Conservation (phyloP, 2,329 filamentous ascomycete species). For the Fusarium sp. region DNA sequence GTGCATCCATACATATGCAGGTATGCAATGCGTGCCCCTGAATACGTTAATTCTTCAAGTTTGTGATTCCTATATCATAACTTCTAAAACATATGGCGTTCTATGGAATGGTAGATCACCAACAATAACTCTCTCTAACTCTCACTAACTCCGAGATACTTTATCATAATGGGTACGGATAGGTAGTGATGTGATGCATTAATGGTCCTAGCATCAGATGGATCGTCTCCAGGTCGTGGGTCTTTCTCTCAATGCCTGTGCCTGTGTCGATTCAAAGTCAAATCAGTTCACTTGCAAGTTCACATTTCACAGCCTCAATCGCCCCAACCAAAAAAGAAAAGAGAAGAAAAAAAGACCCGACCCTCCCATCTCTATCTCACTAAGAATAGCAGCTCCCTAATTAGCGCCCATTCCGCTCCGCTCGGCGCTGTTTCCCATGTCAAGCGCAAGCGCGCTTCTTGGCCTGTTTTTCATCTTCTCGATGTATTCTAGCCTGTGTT, state of each 20-base stretch:
- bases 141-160: background rate
- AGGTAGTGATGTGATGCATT: background rate
- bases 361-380: conserved; percentile 15
- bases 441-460: conserved; percentile 39
- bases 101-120: background rate
- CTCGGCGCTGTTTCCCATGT: conserved; percentile 33
- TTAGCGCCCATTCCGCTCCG: conserved; percentile 35
- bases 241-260: conserved; percentile 10
- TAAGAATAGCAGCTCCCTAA: conserved; percentile 40
- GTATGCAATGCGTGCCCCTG: conserved; percentile 25
- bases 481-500: conserved; percentile 26
- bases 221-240: conserved; percentile 41
- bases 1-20: conserved; percentile 14
- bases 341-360: background rate
- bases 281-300: background rate
- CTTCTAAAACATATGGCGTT: conserved; percentile 4
- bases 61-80: conserved; percentile 6
- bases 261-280: conserved; percentile 2
- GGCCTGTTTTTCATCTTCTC: conserved; percentile 17
- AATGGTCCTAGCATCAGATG: conserved; percentile 34
- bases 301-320: conserved; percentile 44
- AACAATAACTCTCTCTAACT: background rate
- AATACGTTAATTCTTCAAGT: background rate
- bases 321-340: conserved; percentile 29
- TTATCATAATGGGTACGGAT: background rate